phyloP scores from a whole-genome alignment of 768 basidiomycete species.

The Mycena amicta region DNA sequence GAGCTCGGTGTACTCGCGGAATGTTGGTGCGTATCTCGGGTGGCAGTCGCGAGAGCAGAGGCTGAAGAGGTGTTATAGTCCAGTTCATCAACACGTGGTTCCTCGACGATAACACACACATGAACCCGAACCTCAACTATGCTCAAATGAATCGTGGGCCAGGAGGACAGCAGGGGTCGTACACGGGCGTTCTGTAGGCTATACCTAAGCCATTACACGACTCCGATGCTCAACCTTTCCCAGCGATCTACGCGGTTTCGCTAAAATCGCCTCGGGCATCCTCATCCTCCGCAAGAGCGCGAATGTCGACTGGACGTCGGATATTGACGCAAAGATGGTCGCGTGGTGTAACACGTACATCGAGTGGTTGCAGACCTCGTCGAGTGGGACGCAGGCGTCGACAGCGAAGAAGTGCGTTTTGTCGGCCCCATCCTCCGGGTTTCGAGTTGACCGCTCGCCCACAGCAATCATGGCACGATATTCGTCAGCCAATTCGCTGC shows the following conservation, averaged over 20 bases:
- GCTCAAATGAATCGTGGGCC: slow-evolving; percentile 53
- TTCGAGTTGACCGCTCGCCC: not conserved
- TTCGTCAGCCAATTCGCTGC: slow-evolving; percentile 64
- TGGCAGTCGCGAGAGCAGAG: not conserved
- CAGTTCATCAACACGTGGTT: slow-evolving; percentile 61
- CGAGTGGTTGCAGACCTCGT: slow-evolving; percentile 55
- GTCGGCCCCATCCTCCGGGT: not conserved
- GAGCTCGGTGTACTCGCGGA: slow-evolving; percentile 43
- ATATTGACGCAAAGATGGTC: slow-evolving; percentile 50
- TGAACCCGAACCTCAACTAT: slow-evolving; percentile 69
- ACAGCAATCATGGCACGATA: slow-evolving; percentile 69
- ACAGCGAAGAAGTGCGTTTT: slow-evolving; percentile 49
- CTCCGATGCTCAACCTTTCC: not conserved
- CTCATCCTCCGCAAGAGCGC: slow-evolving; percentile 52
- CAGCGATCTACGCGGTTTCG: slow-evolving; percentile 61
- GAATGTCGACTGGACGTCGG: slow-evolving; percentile 56
- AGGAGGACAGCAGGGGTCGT: slow-evolving; percentile 41
- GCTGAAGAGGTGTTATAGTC: slow-evolving; percentile 26
- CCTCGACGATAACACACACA: slow-evolving; percentile 51
- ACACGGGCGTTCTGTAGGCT: slow-evolving; percentile 58
- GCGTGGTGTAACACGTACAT: slow-evolving; percentile 58
- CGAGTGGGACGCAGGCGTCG: slow-evolving; percentile 49
- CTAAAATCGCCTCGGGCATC: slow-evolving; percentile 57
- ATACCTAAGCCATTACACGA: not conserved
- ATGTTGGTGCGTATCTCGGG: slow-evolving; percentile 34